These are phyloP conservation scores for Rhynchospora breviuscula DNA, from an alignment of 176 grass and related monocot genomes.

Conservation along the genomic window DNA sequence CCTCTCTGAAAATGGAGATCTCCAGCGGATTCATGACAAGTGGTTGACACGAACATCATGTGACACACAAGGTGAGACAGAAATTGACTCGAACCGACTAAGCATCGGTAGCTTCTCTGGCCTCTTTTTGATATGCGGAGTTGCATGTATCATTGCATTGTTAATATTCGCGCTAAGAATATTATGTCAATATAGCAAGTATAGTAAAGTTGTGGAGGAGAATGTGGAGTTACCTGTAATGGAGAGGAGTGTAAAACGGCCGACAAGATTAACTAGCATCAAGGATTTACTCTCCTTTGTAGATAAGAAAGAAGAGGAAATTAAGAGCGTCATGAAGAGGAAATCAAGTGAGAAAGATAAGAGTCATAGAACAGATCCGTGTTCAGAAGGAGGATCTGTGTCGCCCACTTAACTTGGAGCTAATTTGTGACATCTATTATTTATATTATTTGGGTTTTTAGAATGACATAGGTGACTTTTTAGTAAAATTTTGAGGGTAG, in stretches of 20 bases:
- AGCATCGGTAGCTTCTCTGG: slow-evolving; percentile 70
- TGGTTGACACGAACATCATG: slow-evolving; percentile 51
- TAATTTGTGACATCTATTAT: neutral
- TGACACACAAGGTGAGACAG: slow-evolving; percentile 2
- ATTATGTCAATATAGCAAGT: slow-evolving; percentile 55
- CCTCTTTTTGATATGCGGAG: slow-evolving; percentile 75
- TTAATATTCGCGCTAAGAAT: slow-evolving; percentile 50
- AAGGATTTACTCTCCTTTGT: slow-evolving; percentile 59
- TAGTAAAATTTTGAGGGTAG: slow-evolving; percentile 2
- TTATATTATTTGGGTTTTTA: neutral
- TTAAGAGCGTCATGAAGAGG: slow-evolving; percentile 52
- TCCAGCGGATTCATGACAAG: slow-evolving; percentile 94
- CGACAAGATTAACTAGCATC: slow-evolving; percentile 44
- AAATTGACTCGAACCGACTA: slow-evolving; percentile 31
- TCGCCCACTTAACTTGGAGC: slow-evolving; percentile 20
- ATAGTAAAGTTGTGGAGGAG: slow-evolving; percentile 26
- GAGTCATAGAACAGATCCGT: slow-evolving; percentile 22
- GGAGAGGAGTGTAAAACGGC: slow-evolving; percentile 36
- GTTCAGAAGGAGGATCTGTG: slow-evolving; percentile 12
- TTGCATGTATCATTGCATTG: slow-evolving; percentile 56
- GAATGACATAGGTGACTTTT: slow-evolving; percentile 6
- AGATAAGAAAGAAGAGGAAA: slow-evolving; percentile 83
- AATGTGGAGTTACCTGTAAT: slow-evolving; percentile 15
- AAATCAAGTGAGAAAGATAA: slow-evolving; percentile 45
- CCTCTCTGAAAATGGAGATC: slow-evolving; percentile 86